A percentile compares a stretch with the other conserved stretches of the same genome.
These are phyloP conservation scores for Aspergillus sp. DNA, from an alignment of 2,329 filamentous ascomycete genomes.

Conservation along the genomic window DNA sequence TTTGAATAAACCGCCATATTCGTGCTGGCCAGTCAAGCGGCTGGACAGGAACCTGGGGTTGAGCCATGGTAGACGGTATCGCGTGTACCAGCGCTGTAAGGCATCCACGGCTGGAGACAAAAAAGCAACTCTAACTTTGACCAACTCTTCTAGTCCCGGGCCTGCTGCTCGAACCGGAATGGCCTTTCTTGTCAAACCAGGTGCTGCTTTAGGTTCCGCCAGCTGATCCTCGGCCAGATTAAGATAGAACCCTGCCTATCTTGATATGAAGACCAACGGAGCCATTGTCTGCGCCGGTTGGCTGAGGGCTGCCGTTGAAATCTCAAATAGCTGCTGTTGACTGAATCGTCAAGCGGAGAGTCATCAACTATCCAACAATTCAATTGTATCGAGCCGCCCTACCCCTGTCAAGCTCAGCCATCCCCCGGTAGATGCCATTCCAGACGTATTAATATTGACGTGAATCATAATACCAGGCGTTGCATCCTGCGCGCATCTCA, in stretches of 20 bases:
- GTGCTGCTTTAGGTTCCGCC: background rate
- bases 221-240: background rate
- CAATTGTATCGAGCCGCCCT: background rate
- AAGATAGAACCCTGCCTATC: background rate
- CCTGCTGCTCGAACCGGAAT: slow-evolving; percentile 11
- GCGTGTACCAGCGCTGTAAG: background rate
- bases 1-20: background rate
- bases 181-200: background rate
- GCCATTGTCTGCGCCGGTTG: background rate
- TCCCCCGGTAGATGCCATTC: background rate
- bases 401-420: background rate
- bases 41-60: background rate
- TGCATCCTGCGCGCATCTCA: background rate
- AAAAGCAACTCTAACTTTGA: slow-evolving; percentile 6
- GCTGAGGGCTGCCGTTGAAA: background rate
- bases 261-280: background rate
- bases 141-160: slow-evolving; percentile 5
- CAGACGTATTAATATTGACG: background rate
- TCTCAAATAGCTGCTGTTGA: background rate
- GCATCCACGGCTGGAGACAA: background rate
- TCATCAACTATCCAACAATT: background rate
- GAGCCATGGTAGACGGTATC: background rate
- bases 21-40: too few relatives aligned
- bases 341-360: background rate
- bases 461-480: background rate